phyloP scores from a whole-genome alignment of 2,329 filamentous ascomycete genomes.

The Cercospora sojina region DNA sequence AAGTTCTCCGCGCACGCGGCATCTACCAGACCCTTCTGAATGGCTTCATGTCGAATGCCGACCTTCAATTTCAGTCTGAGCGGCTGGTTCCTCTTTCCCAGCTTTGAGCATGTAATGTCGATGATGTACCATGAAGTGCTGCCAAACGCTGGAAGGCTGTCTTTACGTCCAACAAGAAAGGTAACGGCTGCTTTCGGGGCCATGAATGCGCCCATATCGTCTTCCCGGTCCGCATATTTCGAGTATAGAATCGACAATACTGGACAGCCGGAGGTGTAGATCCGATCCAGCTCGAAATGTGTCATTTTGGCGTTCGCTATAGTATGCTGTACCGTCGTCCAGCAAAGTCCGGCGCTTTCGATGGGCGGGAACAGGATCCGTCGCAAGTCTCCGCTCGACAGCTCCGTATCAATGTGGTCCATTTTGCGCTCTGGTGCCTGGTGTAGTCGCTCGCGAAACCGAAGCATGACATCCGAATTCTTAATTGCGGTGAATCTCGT shows the following conservation, averaged over 20 bases:
- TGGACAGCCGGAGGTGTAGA: neutral
- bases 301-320: neutral
- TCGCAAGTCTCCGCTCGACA: neutral
- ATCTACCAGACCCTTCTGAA: neutral
- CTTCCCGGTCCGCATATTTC: slow-evolving; percentile 1
- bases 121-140: neutral
- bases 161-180: neutral
- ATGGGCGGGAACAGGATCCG: neutral
- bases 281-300: neutral
- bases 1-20: neutral
- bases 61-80: neutral
- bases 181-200: neutral
- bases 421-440: slow-evolving; percentile 1
- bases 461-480: neutral
- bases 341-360: neutral
- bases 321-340: neutral
- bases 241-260: neutral
- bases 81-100: neutral
- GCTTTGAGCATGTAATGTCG: neutral
- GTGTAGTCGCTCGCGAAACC: slow-evolving; percentile 1
- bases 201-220: neutral
- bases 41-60: neutral
- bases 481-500: neutral
- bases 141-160: neutral
- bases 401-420: neutral